Percentiles rank a stretch among this genome's conserved stretches.
These are phyloP conservation scores for Ballota nigra DNA, from an alignment of 257 asterid species.

Conservation along the genomic window DNA sequence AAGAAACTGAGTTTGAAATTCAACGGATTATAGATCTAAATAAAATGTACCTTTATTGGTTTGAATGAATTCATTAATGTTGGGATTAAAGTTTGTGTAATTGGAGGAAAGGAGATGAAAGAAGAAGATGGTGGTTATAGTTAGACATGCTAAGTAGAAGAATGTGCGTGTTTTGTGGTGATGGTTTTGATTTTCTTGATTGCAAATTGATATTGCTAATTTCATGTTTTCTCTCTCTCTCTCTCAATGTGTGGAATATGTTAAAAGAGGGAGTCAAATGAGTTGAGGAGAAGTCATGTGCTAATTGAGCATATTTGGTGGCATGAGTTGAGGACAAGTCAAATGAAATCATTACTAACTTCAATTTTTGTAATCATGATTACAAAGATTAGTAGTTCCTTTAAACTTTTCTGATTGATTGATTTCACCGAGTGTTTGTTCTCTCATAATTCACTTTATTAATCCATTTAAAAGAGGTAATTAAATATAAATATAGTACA, in stretches of 20 bases:
- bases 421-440: neutral
- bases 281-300: neutral
- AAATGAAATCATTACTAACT: neutral
- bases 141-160: conserved; percentile 19
- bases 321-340: neutral
- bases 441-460: neutral
- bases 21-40: too few species aligned
- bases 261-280: neutral
- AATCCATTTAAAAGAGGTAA: too few species aligned
- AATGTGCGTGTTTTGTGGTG: too few species aligned
- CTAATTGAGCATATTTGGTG: neutral
- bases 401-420: neutral
- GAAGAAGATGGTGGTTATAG: conserved; percentile 18
- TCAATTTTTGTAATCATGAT: neutral
- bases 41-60: neutral
- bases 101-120: too few species aligned
- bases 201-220: neutral
- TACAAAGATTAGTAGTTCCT: neutral
- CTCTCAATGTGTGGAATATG: neutral
- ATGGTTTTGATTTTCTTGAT: neutral
- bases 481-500: too few species aligned
- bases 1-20: too few species aligned
- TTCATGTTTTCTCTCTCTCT: neutral
- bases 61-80: neutral
- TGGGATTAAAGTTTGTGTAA: neutral